Percentiles rank a stretch among this genome's conserved stretches.
These are phyloP conservation scores for Hemisphaericaspora subhashii DNA, from an alignment of 1,139 yeast genomes.

Conservation along the genomic window DNA sequence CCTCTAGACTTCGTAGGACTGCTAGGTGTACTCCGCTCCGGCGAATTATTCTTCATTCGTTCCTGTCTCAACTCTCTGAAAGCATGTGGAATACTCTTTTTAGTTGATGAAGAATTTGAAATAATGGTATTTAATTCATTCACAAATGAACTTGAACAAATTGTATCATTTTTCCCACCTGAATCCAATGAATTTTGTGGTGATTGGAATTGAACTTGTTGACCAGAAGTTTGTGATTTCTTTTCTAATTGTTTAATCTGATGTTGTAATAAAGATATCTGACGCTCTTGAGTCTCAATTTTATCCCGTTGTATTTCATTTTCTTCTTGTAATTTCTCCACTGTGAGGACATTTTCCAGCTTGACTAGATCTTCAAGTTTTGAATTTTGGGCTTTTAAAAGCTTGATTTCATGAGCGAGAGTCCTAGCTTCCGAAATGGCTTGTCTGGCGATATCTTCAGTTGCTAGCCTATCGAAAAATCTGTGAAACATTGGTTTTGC, in stretches of 20 bases:
- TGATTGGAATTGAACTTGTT: not conserved
- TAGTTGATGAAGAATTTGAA: conserved; percentile 8
- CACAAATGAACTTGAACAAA: conserved; percentile 10
- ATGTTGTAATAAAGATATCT: conserved; percentile 24
- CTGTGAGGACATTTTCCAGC: conserved; percentile 17
- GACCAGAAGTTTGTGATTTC: not conserved
- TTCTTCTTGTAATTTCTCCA: conserved; percentile 9
- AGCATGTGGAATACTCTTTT: not conserved
- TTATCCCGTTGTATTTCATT: conserved; percentile 19
- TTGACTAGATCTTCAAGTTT: conserved; percentile 24
- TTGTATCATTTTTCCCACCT: not conserved
- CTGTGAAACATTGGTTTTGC: conserved; percentile 31
- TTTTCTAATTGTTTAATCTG: conserved; percentile 9
- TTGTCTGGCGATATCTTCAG: conserved; percentile 36
- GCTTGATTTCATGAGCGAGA: conserved; percentile 22
- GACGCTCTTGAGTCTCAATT: conserved; percentile 28
- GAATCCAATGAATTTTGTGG: conserved; percentile 7
- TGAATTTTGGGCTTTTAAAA: conserved; percentile 26
- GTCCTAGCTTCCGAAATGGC: conserved; percentile 34
- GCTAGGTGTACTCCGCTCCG: conserved; percentile 13
- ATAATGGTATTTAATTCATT: conserved; percentile 21
- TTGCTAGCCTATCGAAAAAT: conserved; percentile 32
- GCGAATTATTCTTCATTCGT: not conserved
- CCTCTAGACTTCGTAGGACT: no score
- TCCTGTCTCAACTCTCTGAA: conserved; percentile 9